Conservation (phyloP, 2,329 filamentous ascomycete species). For the Biscogniauxia mediterranea region DNA sequence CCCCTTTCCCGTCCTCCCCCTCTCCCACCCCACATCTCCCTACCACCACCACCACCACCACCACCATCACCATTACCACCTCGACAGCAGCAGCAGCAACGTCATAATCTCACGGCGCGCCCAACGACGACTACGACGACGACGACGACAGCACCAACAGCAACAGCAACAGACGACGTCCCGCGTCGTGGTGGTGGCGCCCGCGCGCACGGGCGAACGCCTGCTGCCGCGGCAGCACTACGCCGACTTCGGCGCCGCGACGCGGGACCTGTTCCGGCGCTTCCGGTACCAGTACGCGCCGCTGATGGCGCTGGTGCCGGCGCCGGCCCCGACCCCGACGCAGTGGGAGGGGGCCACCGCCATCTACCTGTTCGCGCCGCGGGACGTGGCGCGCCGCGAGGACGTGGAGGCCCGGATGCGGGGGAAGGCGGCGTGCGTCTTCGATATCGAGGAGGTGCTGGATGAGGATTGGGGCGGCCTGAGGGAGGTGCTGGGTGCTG, state of each 20-base stretch:
- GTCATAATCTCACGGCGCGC: too few relatives aligned
- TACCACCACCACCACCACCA: too few relatives aligned
- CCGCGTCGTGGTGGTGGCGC: not conserved
- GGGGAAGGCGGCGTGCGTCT: not conserved
- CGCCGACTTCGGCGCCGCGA: not conserved
- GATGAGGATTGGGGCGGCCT: too few relatives aligned
- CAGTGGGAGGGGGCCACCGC: too few relatives aligned
- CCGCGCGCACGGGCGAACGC: not conserved
- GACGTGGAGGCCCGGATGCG: too few relatives aligned
- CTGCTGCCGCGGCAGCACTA: not conserved
- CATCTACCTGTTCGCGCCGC: not conserved
- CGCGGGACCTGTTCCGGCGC: not conserved
- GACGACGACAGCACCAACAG: too few relatives aligned
- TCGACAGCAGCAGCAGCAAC: not conserved
- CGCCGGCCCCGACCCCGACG: too few relatives aligned
- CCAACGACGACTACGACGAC: too few relatives aligned
- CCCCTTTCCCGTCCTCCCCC: slow-evolving; percentile 1
- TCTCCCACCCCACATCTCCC: too few relatives aligned
- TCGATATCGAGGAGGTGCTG: not conserved
- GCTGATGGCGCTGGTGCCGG: not conserved
- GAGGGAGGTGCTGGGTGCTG: not conserved
- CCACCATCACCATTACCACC: too few relatives aligned
- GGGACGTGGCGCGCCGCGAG: too few relatives aligned
- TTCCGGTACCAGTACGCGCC: not conserved
- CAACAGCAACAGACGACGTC: too few relatives aligned